Evolutionary conservation across 2,329 filamentous ascomycete species (phyloP), one percentile per base, ranked within the genome.

Genomic region (Periconia sp.): DNA sequence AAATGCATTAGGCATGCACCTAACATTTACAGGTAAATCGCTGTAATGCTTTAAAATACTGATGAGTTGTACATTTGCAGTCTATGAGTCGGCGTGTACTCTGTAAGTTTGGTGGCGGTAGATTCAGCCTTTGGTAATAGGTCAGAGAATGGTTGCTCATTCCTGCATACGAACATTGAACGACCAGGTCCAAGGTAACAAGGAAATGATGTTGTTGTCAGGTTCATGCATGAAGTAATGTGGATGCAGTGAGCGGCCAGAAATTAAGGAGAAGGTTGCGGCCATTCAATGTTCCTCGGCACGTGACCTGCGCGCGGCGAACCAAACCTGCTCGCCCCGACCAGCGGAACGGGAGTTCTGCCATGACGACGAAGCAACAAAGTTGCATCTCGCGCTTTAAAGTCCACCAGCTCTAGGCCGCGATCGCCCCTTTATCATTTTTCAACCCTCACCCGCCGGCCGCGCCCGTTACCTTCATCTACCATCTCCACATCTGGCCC

Each of bases 341-440:
- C 9, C 20, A 8, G 30, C 43, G 43, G 27, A n/a, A 6, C 15
- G 17, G 20, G 20, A 3, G 3, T 11, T 6, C 35, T n/a, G 41
- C 50, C 44, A 66, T 66, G 65, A 69, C 64, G 66, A 66, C 57
- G 59, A 55, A 62, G 51, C 57, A 54, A 41, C 52, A 54, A 55
- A 55, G 50, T 33, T 31, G 35, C 47, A 49, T 40, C 47, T n/a
- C 47, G 40, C 23, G 47, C 41, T 33, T 47, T 33, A 11, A 18
- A 15, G 55, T 45, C 20, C 13, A 41, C 46, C 10, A 48, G 33
- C 13, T 23, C 46, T 48, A 35, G 31, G 18, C 45, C 45, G 20
- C 23, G 23, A 41, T 7, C 33, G 19, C 10, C 31, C 19, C 37
- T 35, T 19, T 45, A 30, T 45, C n/a, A 7, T 6, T 45, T 19